Conservation (phyloP, 2,329 filamentous ascomycete species). For the Ophiocordyceps robertsii region DNA sequence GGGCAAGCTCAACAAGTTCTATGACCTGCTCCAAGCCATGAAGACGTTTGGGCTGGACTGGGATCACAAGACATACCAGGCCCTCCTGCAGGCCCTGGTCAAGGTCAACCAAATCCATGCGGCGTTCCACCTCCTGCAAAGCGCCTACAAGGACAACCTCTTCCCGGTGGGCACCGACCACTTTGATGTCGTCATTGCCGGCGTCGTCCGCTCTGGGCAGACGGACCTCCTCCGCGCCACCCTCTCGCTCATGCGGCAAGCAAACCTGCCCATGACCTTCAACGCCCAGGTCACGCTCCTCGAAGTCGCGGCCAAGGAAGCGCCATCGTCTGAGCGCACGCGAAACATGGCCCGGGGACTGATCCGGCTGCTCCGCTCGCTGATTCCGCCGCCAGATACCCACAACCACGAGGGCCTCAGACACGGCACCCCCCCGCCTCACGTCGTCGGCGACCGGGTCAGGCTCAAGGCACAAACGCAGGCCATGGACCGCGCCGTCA, state of each 20-base stretch:
- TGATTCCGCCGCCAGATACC: conserved; percentile 2
- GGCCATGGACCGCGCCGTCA: conserved; percentile 18
- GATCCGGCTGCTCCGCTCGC: conserved; percentile 13
- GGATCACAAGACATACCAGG: conserved; percentile 34
- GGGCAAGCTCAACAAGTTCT: conserved; percentile 36
- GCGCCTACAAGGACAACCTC: conserved; percentile 26
- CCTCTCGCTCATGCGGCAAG: conserved; percentile 26
- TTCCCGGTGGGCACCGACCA: conserved; percentile 34
- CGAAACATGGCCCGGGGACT: conserved; percentile 14
- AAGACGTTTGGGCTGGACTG: conserved; percentile 29
- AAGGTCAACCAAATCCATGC: conserved; percentile 34
- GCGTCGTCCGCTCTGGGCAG: conserved; percentile 32
- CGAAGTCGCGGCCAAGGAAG: conserved; percentile 19
- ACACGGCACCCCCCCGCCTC: conserved; percentile 1
- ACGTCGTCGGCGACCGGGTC: conserved; percentile 5
- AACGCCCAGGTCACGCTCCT: conserved; percentile 28
- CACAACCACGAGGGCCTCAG: not conserved
- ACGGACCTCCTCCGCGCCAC: conserved; percentile 26
- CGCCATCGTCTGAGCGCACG: conserved; percentile 12
- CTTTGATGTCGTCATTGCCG: conserved; percentile 39
- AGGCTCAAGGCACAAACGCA: conserved; percentile 14
- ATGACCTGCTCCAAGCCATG: conserved; percentile 36
- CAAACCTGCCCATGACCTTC: conserved; percentile 27
- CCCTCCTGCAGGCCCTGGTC: conserved; percentile 34
- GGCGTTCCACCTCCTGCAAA: conserved; percentile 33